Base-by-base conservation (phyloP, 140 eudicot genomes). In the Cichorium intybus region DNA sequence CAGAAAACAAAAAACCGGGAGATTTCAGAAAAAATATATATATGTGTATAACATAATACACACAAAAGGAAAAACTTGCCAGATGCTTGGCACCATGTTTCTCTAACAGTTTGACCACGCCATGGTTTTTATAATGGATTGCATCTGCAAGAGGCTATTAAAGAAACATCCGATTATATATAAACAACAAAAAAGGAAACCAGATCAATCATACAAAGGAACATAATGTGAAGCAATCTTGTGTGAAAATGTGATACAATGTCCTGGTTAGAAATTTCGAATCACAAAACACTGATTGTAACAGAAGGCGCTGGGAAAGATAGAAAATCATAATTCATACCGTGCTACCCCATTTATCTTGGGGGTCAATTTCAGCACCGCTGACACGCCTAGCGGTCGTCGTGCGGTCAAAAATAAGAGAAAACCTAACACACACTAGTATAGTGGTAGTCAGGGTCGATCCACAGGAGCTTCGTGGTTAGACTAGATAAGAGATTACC, bases 261-360 rank as follows among this genome's bases (percentile, higher is more conserved):
- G 14, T n/a, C n/a, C n/a, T n/a, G n/a, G n/a, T n/a, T n/a, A n/a
- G n/a, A n/a, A n/a, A n/a, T n/a, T n/a, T n/a, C n/a, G n/a, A n/a
- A n/a, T n/a, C n/a, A n/a, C 55, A 22, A 5, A 35, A 23, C 34
- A 60, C 14, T 5, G 46, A 33, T 28, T 21, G 15, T 20, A 62
- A 47, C 7, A n/a, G 17, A 24, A 26, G 51, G n/a, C n/a, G 28
- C 14, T 24, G 22, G 62, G 41, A 6, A n/a, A 56, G 41, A 27
- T 16, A 29, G 14, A 20, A 34, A 18, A 39, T 1, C 51, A 15
- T 92, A 34, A 18, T 26, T 1, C 51, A 15, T 92, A 94, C 99
- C 95, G 99, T 94, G 80, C 97, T 86, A 1, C 99, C 97, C 97
- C 99, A 89, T 17, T 90, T 94, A 84, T 94, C 99, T 31, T 77